Base-by-base conservation (phyloP, 352 stramenopile genomes). In the Pythium phragmiticola region DNA sequence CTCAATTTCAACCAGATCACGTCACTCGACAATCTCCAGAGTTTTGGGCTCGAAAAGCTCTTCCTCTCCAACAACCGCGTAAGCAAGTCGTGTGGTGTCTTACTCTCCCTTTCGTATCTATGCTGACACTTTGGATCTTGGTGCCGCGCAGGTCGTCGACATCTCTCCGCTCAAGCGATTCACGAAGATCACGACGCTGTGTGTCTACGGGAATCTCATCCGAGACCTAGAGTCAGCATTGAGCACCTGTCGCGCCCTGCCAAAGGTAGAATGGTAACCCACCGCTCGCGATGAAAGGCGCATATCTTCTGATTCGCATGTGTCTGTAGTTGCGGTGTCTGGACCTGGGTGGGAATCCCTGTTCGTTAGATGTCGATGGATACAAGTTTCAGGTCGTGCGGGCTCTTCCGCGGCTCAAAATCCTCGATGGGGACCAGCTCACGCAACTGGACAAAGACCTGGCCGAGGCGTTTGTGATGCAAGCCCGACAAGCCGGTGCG, bases 361-460 rank as follows among this genome's bases (percentile, higher is more conserved):
- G 82, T 57, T 84, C 85, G 1, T 69, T 75, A 7, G 70, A 86
- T 45, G 57, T 76, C 0, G 76, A 83, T 21, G 76, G 80, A 13
- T 94, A 90, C 70, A 94, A 94, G 60, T 94, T 91, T 53, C 67
- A 78, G 30, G 76, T 89, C 28, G 65, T 94, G 12, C 72, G 78
- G 8, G 61, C 75, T 17, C 70, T 94, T 16, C 74, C 83, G 2
- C 78, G 83, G 28, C 71, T 94, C 6, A 87, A 88, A 34, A 77
- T 64, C 2, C 66, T 94, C n/a, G 85, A 94, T 30, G 85, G 85
- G 1, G 82, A 92, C 36, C 76, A 88, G 7, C 58, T 90, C 39
- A 90, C 82, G 23, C 76, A 84, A 53, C 70, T 92, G 4, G 82
- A 92, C 50, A 89, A 88, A 49, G 82, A 92, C 8, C 69, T 92